A percentile compares a stretch with the other conserved stretches of the same genome.
These are phyloP conservation scores for Fusarium mundagurra DNA, from an alignment of 2,329 filamentous ascomycete species.

Conservation along the genomic window DNA sequence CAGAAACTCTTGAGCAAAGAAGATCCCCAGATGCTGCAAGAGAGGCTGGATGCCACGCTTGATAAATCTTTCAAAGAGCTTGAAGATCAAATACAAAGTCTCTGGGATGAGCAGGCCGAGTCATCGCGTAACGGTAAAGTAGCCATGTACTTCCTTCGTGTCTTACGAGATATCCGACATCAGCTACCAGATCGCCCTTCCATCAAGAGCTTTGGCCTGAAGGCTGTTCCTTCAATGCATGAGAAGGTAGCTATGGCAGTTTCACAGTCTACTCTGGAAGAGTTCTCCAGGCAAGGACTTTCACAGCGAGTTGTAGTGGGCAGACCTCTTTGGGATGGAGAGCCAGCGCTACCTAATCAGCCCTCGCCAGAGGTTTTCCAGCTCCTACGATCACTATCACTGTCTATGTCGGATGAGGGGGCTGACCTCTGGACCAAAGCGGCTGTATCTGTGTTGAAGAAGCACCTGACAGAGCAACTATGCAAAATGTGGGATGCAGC, in stretches of 20 bases:
- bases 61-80: conserved; percentile 67
- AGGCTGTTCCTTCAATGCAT: conserved; percentile 73
- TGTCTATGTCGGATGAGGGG: conserved; percentile 75
- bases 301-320: conserved; percentile 64
- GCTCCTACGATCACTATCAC: conserved; percentile 72
- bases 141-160: conserved; percentile 75
- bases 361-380: conserved; percentile 80
- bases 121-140: conserved; percentile 61
- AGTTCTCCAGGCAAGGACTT: conserved; percentile 55
- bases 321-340: conserved; percentile 81
- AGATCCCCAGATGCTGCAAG: conserved; percentile 72
- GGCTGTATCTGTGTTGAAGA: conserved; percentile 72
- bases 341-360: conserved; percentile 78
- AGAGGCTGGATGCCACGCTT: conserved; percentile 66
- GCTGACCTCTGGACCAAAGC: conserved; percentile 83
- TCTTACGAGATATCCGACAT: conserved; percentile 77
- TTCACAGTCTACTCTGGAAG: conserved; percentile 58
- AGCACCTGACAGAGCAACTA: conserved; percentile 61
- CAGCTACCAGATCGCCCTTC: conserved; percentile 66
- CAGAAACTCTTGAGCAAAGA: conserved; percentile 76
- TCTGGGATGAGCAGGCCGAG: conserved; percentile 60
- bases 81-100: conserved; percentile 60
- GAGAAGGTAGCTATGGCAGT: conserved; percentile 66
- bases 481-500: conserved; percentile 58
- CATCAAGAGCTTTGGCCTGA: conserved; percentile 66